Base-by-base conservation (phyloP, 495 filamentous ascomycete genomes). In the Geoglossum glabrum region DNA sequence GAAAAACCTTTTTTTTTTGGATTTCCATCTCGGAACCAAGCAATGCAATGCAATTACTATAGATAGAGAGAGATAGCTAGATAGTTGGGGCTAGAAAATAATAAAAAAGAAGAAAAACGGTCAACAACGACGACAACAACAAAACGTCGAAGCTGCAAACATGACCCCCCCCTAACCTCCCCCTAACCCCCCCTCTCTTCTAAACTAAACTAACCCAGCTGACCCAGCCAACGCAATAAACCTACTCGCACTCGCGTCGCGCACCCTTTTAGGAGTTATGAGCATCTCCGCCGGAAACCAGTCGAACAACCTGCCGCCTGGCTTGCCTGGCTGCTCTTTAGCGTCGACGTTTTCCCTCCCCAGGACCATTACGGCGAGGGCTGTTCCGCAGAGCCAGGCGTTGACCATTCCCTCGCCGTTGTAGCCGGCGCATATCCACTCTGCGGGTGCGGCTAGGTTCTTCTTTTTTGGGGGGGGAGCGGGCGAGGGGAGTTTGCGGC, bases 391-490 rank as follows among this genome's bases (percentile, higher is more conserved):
- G 7, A 70, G 60, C 74, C 74, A 76, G 17, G 71, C 67, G 63
- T 70, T 70, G 17, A 66, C 70, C 70, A 77, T 74, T 26, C 76
- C 75, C 27, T 77, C 68, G 15, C 72, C 74, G 43, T 61, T 64
- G 57, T 71, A 77, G 2, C 73, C 76, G 0, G 69, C 72, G 10
- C 67, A 61, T 6, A 77, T 65, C 73, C 73, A 78, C 60, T 77
- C 73, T 33, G 46, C 46, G 3, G 46, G 8, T 17, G 46, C 4
- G 6, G 21, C 4, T 3, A 26, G 15, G n/a, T 21, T 21, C 21
- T 3, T 26, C 1, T 23, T 23, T 10, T 17, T 10, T 3, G 9
- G 21, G 4, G 3, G n/a, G 3, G 26, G 26, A 8, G 46, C 5
- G 7, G 21, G 15, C 3, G 21, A 47, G 5, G 43, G 15, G 4